These are phyloP conservation scores for Rehmannia glutinosa DNA, from an alignment of 257 asterid genomes.

Conservation along the genomic window DNA sequence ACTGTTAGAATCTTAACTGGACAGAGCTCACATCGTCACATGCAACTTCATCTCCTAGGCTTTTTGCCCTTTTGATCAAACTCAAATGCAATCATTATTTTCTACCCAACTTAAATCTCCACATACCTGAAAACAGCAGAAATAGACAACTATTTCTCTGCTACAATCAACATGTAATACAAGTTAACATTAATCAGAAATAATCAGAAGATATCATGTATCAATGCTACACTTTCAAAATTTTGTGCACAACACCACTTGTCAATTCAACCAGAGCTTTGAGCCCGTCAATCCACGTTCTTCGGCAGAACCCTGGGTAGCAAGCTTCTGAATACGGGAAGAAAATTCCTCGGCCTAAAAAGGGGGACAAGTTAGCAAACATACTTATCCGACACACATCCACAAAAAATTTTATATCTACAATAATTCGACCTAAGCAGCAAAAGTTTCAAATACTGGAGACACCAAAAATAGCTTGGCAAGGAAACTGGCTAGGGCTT, in stretches of 20 bases:
- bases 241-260: neutral
- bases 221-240: neutral
- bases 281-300: conserved; percentile 45
- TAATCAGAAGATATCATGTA: neutral
- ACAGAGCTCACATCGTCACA: too few relatives aligned
- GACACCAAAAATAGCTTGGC: too few relatives aligned
- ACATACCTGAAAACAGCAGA: neutral
- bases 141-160: neutral
- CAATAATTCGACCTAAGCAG: neutral
- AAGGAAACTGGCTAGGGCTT: too few relatives aligned
- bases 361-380: conserved; percentile 2
- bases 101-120: too few relatives aligned
- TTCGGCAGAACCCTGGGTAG: conserved; percentile 60
- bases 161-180: too few relatives aligned
- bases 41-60: too few relatives aligned
- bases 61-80: too few relatives aligned
- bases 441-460: neutral
- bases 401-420: neutral
- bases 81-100: too few relatives aligned
- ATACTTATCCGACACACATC: neutral
- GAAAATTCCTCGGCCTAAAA: conserved; percentile 80
- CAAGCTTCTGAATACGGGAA: conserved; percentile 76
- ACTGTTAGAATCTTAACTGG: too few relatives aligned
- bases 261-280: conserved; percentile 59
- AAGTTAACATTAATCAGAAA: neutral